These are phyloP conservation scores for Hyaloscypha finlandica DNA, from an alignment of 495 filamentous ascomycete species.

Conservation along the genomic window DNA sequence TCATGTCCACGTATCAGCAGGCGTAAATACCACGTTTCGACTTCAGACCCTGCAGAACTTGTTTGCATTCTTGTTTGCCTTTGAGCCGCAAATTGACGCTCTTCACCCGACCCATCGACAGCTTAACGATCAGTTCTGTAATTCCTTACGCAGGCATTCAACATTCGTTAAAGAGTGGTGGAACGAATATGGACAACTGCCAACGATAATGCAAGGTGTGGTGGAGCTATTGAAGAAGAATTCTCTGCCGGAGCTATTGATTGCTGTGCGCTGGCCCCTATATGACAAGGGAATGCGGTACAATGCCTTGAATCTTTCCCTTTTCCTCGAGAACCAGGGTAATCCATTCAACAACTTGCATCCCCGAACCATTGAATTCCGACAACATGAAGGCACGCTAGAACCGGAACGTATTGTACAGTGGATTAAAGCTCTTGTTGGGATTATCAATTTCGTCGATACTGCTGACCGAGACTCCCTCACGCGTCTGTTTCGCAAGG, in stretches of 20 bases:
- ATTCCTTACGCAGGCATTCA: neutral
- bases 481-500: neutral
- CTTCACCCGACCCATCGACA: neutral
- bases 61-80: neutral
- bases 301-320: neutral
- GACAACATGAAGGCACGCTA: conserved; percentile 41
- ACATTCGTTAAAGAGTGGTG: neutral
- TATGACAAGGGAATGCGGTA: neutral
- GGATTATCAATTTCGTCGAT: conserved; percentile 34
- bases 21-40: neutral
- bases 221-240: neutral
- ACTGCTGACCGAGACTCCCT: conserved; percentile 13
- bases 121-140: neutral
- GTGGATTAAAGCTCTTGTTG: conserved; percentile 38
- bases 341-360: neutral
- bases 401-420: conserved; percentile 32
- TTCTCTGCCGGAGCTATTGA: neutral
- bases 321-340: neutral
- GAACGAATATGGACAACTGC: neutral
- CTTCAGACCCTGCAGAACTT: neutral
- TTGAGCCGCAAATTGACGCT: neutral
- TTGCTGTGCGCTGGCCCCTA: neutral
- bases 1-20: neutral
- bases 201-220: neutral
- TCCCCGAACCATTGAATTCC: conserved; percentile 44